Evolutionary conservation across 345 rosid species (phyloP).

Genomic region (Salix viminalis): DNA sequence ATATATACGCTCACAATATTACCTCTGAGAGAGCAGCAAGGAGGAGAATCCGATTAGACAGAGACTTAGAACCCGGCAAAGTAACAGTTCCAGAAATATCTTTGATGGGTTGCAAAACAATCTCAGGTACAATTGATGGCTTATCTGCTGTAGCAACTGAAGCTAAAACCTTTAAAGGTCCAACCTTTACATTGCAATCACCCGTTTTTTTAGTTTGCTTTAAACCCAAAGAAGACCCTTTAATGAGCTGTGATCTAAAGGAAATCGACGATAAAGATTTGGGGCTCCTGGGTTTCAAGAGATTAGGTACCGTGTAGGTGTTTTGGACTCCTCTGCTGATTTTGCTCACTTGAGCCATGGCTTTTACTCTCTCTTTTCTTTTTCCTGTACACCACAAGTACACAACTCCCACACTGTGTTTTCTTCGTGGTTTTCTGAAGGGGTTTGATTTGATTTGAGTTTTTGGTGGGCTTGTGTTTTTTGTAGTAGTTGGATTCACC

Average conservation of each 20-base stretch:
- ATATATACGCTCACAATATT: not conserved
- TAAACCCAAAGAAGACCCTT: constrained; percentile 29
- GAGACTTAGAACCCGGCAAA: constrained; percentile 91
- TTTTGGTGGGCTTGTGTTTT: not conserved
- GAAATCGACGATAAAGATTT: constrained; percentile 33
- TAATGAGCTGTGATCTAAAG: constrained; percentile 33
- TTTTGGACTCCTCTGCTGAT: constrained; percentile 40
- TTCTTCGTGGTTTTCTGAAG: not conserved
- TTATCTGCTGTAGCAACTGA: constrained; percentile 63
- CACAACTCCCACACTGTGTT: not conserved
- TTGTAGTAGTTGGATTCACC: not conserved
- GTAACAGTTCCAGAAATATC: constrained; percentile 79
- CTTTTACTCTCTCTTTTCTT: not conserved
- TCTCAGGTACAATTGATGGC: constrained; percentile 59
- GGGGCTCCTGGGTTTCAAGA: constrained; percentile 23
- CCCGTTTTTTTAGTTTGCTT: constrained; percentile 21
- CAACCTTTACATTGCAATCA: not conserved
- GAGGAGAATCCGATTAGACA: constrained; percentile 86
- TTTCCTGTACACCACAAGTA: not conserved
- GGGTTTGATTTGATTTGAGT: not conserved
- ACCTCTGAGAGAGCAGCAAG: constrained; percentile 95
- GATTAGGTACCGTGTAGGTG: constrained; percentile 25
- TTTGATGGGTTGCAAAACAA: constrained; percentile 72
- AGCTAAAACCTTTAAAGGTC: constrained; percentile 41
- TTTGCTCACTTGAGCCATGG: constrained; percentile 62